A percentile compares a stretch with the other conserved stretches of the same genome.
Evolutionary conservation across 2,329 filamentous ascomycete species (phyloP).

Genomic region (Aspergillus quadrilineatus): DNA sequence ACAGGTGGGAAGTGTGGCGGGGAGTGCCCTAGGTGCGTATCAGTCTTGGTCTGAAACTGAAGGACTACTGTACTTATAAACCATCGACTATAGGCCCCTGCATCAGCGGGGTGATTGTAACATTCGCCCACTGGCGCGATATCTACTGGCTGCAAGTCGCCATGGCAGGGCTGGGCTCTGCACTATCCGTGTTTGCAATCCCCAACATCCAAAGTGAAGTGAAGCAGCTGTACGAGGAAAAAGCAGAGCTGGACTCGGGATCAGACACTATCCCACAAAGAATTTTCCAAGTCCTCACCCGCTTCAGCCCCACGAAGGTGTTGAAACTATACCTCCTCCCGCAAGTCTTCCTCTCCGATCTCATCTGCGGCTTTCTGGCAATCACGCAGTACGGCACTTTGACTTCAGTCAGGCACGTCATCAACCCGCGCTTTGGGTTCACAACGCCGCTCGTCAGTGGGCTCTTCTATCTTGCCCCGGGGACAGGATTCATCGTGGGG

Average conservation of each 20-base stretch:
- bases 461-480: constrained; percentile 73
- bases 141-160: not conserved
- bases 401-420: constrained; percentile 68
- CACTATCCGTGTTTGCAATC: not conserved
- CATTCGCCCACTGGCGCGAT: not conserved
- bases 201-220: not conserved
- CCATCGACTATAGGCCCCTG: constrained; percentile 42
- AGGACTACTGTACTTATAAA: not conserved
- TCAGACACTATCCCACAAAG: no score
- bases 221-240: not conserved
- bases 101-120: constrained; percentile 13
- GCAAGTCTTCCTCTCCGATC: not conserved
- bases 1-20: constrained; percentile 67
- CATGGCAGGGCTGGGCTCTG: not conserved
- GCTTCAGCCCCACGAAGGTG: not conserved
- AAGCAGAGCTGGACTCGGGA: not conserved
- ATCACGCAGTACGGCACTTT: constrained; percentile 55
- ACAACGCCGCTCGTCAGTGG: constrained; percentile 65
- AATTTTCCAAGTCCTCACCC: not conserved
- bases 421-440: constrained; percentile 71
- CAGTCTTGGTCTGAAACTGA: no score
- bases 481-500: constrained; percentile 66
- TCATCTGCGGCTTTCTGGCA: not conserved
- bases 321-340: not conserved
- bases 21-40: constrained; percentile 67